A percentile compares a stretch with the other conserved stretches of the same genome.
Conservation (phyloP, 208 protist species). For the Porcisia hertigi region DNA sequence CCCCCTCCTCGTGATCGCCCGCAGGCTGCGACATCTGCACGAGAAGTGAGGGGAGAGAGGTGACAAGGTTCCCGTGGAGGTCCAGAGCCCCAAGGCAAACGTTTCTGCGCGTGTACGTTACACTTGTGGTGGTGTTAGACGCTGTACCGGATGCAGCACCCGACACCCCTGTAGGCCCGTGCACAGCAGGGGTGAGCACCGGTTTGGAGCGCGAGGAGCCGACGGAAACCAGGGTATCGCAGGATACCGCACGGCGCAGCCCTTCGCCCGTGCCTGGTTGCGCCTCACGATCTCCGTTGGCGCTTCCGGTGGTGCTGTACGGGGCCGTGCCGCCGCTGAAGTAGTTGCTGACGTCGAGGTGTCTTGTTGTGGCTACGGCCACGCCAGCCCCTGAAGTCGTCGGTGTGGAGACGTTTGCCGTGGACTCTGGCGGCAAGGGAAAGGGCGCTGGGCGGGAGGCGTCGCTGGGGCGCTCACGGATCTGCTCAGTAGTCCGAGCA, state of each 20-base stretch:
- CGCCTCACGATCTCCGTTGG: neutral
- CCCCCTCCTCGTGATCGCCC: constrained; percentile 25
- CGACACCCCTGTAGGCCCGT: neutral
- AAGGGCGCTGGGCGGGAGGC: neutral
- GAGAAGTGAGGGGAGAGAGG: constrained; percentile 33
- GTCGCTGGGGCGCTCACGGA: neutral
- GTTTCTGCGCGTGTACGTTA: constrained; percentile 39
- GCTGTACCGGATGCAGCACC: constrained; percentile 16
- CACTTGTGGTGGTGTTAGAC: constrained; percentile 24
- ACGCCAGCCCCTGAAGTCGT: neutral
- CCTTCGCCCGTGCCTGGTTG: neutral
- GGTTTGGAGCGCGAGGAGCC: constrained; percentile 28
- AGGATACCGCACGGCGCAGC: constrained; percentile 16
- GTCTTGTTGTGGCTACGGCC: neutral
- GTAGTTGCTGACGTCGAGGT: neutral
- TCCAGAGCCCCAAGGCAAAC: constrained; percentile 30
- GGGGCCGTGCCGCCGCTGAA: neutral
- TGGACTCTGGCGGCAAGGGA: constrained; percentile 1
- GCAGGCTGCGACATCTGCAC: constrained; percentile 31
- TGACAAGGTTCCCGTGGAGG: constrained; percentile 31
- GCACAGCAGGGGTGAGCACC: constrained; percentile 13
- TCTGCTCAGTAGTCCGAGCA: constrained; percentile 6
- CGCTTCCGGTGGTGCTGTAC: neutral
- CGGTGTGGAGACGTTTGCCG: constrained; percentile 8
- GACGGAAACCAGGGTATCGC: constrained; percentile 18